A percentile compares a stretch with the other conserved stretches of the same genome.
These are phyloP conservation scores for Closterium sp. DNA, from an alignment of 139 green algal genomes.

Conservation along the genomic window DNA sequence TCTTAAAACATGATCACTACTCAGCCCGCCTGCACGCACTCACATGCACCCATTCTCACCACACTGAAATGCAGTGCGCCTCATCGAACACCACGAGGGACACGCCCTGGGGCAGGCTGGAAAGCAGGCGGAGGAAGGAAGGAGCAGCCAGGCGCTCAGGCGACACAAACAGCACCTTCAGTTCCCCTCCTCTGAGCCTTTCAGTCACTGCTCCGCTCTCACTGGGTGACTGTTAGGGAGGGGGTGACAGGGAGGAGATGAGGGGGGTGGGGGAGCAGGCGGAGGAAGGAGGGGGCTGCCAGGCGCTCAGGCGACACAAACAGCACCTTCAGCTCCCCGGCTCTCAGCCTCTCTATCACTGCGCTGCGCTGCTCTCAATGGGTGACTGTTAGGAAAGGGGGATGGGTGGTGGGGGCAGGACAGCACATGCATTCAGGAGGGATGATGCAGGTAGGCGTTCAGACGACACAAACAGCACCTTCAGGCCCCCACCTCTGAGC, in stretches of 20 bases:
- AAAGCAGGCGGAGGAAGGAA: slow-evolving; percentile 67
- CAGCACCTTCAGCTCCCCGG: slow-evolving; percentile 59
- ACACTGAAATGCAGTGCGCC: slow-evolving; percentile 82
- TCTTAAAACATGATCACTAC: too few species aligned
- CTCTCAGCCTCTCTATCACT: neutral
- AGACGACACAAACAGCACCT: slow-evolving; percentile 83
- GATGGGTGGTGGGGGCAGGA: neutral
- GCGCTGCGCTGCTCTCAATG: neutral
- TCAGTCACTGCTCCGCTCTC: neutral
- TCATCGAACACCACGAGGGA: slow-evolving; percentile 56
- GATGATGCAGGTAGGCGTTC: slow-evolving; percentile 74
- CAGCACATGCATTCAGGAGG: slow-evolving; percentile 67
- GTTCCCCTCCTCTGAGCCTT: neutral
- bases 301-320: slow-evolving; percentile 71
- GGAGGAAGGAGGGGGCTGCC: slow-evolving; percentile 66
- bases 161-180: slow-evolving; percentile 78
- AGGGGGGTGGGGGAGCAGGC: slow-evolving; percentile 65
- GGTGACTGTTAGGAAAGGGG: neutral
- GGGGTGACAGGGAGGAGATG: neutral
- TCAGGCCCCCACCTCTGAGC: neutral
- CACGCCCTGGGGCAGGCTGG: slow-evolving; percentile 34
- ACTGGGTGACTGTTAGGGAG: neutral
- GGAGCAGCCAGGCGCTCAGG: slow-evolving; percentile 81
- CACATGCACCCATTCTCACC: slow-evolving; percentile 6
- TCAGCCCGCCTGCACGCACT: neutral